Evolutionary conservation across 495 filamentous ascomycete species (phyloP), one percentile per base, ranked within the genome.

Genomic region (Daldinia decipiens): DNA sequence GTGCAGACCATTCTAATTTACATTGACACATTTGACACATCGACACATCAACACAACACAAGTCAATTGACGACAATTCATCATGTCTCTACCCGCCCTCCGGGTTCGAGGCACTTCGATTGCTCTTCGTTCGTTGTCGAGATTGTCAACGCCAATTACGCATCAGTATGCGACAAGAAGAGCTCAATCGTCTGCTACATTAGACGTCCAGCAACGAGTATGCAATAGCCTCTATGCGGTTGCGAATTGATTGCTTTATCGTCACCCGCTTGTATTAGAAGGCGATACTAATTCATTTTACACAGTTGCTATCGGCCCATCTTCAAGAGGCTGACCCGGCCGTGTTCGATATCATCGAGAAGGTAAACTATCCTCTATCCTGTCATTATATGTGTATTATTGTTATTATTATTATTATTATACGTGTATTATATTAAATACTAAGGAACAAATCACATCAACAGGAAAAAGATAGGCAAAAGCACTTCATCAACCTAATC

Each of bases 401-500:
- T n/a, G n/a, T n/a, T n/a, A n/a, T n/a, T n/a, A n/a, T n/a, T n/a
- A n/a, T n/a, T 34, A 62, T 15, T 19, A 19, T 61, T 3, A 12
- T 9, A 34, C 2, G 21, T 2, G 21, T 34, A 34, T 34, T 34
- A 34, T 62, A 70, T 59, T 67, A 50, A 32, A 68, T 51, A 32
- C 62, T 74, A 24, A 77, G 3, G 11, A 36, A 13, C 58, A 27
- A 13, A 36, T 8, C 26, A 31, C 34, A 32, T 39, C 45, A 70
- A 59, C 73, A 98, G 93, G 95, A 99, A 84, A 98, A 97, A 88
- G 85, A 85, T 65, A 87, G 95, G 68, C 95, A 99, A 78, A 95
- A 97, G 81, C 92, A 98, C 76, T 98, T 97, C 79, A 95, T 99
- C 80, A 98, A 98, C 82, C 88, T 99, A 61, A 99, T 99, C 67